phyloP scores from a whole-genome alignment of 1,139 yeast species.

The Yamadazyma kanchanaburiensis region DNA sequence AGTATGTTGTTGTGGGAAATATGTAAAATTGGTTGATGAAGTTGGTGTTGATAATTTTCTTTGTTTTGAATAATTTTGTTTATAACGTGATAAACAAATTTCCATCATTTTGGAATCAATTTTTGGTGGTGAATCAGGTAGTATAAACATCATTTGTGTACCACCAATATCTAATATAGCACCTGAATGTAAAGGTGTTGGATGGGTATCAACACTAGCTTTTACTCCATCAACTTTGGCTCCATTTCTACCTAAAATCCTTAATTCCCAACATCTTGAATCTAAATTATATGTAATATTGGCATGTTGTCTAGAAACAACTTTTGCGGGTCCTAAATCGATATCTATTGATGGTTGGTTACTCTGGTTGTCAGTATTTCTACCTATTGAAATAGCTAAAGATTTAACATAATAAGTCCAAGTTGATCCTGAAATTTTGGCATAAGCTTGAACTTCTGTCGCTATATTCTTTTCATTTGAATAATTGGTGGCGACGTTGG shows the following conservation, averaged over 20 bases:
- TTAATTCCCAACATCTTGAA: constrained; percentile 79
- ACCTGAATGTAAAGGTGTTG: constrained; percentile 71
- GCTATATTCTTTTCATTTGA: constrained; percentile 73
- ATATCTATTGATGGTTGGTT: constrained; percentile 56
- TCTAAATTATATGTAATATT: constrained; percentile 72
- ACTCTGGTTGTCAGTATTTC: constrained; percentile 61
- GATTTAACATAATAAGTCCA: constrained; percentile 94
- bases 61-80: constrained; percentile 20
- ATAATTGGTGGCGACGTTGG: constrained; percentile 45
- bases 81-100: constrained; percentile 31
- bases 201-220: constrained; percentile 46
- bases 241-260: constrained; percentile 86
- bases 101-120: constrained; percentile 51
- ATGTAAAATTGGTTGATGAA: constrained; percentile 5
- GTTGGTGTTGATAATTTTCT: constrained; percentile 7
- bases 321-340: constrained; percentile 95
- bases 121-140: constrained; percentile 86
- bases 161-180: constrained; percentile 93
- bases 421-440: constrained; percentile 86
- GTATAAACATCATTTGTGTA: constrained; percentile 96
- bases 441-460: constrained; percentile 92
- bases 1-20: constrained; percentile 18
- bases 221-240: constrained; percentile 79
- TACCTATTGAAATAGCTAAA: constrained; percentile 75
- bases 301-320: constrained; percentile 90